Evolutionary conservation across 495 filamentous ascomycete species (phyloP).

Genomic region (Rhizodiscina lignyota): DNA sequence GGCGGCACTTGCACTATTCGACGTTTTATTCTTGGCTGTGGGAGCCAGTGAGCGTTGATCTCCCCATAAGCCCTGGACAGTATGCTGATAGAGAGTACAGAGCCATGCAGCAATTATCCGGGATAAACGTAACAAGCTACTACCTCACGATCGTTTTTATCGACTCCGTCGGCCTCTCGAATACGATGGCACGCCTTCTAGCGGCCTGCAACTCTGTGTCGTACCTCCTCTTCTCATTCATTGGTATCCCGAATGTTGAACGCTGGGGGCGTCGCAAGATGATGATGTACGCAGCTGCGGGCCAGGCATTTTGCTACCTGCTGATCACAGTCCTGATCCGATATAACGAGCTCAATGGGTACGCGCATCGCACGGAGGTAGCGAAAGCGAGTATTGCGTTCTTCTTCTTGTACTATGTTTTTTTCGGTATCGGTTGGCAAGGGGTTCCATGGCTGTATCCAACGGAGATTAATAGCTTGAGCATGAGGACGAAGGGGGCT

Average conservation of each 20-base stretch:
- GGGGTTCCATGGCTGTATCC: constrained; percentile 31
- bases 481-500: constrained; percentile 37
- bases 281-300: constrained; percentile 32
- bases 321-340: constrained; percentile 38
- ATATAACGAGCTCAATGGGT: constrained; percentile 21
- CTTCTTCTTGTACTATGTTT: constrained; percentile 21
- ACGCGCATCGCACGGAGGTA: constrained; percentile 11
- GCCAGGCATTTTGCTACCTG: constrained; percentile 33
- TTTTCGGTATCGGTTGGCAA: constrained; percentile 19
- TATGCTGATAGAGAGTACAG: too few relatives aligned
- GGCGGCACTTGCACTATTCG: constrained; percentile 30
- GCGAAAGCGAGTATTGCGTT: constrained; percentile 23
- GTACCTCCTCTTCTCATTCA: constrained; percentile 31
- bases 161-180: constrained; percentile 29
- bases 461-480: constrained; percentile 44
- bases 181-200: constrained; percentile 30
- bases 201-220: constrained; percentile 33
- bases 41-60: too few relatives aligned
- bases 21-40: constrained; percentile 31
- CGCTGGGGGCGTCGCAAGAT: constrained; percentile 32
- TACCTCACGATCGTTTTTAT: constrained; percentile 35
- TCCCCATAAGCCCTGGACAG: too few relatives aligned
- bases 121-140: constrained; percentile 20
- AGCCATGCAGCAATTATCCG: constrained; percentile 38
- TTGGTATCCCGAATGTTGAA: constrained; percentile 32